Evolutionary conservation across 106 monocot genomes (phyloP), one percentile per base, ranked within the genome.

Genomic region (Vanilla planifolia): DNA sequence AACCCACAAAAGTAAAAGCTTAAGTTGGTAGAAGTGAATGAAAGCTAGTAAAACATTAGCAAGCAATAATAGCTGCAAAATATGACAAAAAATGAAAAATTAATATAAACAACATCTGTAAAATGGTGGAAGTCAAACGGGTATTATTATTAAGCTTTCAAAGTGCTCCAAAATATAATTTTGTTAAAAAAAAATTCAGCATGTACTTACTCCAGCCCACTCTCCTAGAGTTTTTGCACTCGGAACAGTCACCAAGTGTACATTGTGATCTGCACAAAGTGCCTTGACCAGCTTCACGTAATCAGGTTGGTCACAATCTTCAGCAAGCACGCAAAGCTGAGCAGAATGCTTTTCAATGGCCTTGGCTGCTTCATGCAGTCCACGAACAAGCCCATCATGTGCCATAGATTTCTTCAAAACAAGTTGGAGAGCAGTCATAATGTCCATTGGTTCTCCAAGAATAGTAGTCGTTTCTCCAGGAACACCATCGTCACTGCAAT

Each of bases 251-350:
- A 62, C 62, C 62, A 62, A 62, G 32, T 62, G 43, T 10, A 62
- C 60, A 19, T 60, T 44, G 43, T 62, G 62, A 62, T 62, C 62
- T n/a, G 29, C 62, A 45, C 62, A 62, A 33, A 62, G 62, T 30
- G 62, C 62, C 45, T 62, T 62, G 27, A 44, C 19, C 9, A 62
- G 30, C 45, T 62, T 62, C 4, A 62, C 79, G 65, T 90, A 90
- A 51, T 90, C 89, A 29, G 89, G 81, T 33, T 90, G 89, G 71
- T 90, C 70, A 29, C 89, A 90, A 44, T 81, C 85, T 73, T 90
- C 89, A 5, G 89, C 89, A 46, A 90, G 70, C 13, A 90, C 48
- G 36, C 89, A 90, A 3, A 89, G 73, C 53, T 85, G 85, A 28
- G 79, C 85, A 13, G 61, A 72, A 55, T 85, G 85, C 66, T 85